Evolutionary conservation across 208 protist species (phyloP).

Genomic region (Trypanosoma conorhini): DNA sequence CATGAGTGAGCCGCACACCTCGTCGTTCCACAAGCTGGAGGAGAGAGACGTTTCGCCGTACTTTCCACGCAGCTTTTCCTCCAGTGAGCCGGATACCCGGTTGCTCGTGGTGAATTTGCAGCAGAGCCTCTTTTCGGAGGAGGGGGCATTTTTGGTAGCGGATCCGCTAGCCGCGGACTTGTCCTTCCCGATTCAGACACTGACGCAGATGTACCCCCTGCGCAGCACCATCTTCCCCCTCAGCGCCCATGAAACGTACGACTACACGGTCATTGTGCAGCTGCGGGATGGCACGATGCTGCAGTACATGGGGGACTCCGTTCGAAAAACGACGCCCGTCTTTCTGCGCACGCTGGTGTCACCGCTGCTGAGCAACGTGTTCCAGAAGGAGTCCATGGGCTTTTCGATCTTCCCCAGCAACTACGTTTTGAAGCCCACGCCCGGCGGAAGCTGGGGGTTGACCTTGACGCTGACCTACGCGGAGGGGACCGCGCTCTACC

Average conservation of each 20-base stretch:
- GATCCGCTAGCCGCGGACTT: conserved; percentile 13
- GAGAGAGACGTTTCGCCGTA: conserved; percentile 11
- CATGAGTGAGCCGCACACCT: neutral
- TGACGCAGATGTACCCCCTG: conserved; percentile 3
- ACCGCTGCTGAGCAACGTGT: neutral
- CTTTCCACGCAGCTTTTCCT: conserved; percentile 4
- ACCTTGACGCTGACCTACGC: conserved; percentile 16
- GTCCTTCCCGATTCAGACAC: conserved; percentile 10
- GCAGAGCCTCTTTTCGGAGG: neutral
- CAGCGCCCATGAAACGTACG: neutral
- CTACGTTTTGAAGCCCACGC: conserved; percentile 9
- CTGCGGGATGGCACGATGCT: conserved; percentile 25
- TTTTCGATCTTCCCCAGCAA: conserved; percentile 10
- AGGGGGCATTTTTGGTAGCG: conserved; percentile 27
- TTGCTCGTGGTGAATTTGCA: conserved; percentile 21
- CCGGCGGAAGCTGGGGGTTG: neutral
- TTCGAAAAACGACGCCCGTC: neutral
- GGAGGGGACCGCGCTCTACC: conserved; percentile 2
- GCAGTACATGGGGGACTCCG: conserved; percentile 23
- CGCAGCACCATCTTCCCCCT: conserved; percentile 19
- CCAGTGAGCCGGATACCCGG: conserved; percentile 10
- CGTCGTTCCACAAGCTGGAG: conserved; percentile 16
- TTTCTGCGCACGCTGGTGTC: conserved; percentile 8
- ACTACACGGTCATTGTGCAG: conserved; percentile 29
- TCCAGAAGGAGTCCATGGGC: conserved; percentile 2